Base-by-base conservation (phyloP, 495 filamentous ascomycete species). In the Acidiella bohemica region DNA sequence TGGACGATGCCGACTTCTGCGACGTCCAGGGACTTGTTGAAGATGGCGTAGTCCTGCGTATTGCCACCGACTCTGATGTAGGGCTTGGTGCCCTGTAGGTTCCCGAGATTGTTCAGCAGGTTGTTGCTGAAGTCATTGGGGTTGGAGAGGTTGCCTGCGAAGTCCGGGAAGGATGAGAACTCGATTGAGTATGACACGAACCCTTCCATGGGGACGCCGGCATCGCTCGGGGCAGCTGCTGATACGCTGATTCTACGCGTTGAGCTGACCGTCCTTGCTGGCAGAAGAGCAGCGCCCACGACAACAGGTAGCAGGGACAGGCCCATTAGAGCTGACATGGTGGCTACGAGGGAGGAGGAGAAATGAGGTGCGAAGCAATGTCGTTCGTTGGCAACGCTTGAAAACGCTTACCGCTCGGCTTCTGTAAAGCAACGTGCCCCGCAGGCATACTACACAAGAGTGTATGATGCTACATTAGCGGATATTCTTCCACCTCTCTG, bases 131-230 rank as follows among this genome's bases (percentile, higher is more conserved):
- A 76, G 1, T 54, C 61, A 50, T 78, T 78, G 11, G 73, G 73
- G 8, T 44, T 32, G 5, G 66, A 62, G 14, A 39, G 32, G 38
- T 54, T 66, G 58, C 73, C 73, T 17, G 73, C 72, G 49, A 70
- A 77, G 42, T 77, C 73, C 0, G 74, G 74, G 46, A 76, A 77
- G 37, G 64, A 75, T 1, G 70, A 58, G 34, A 75, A 71, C 53
- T 78, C 72, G 46, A 78, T 74, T 5, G 69, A 73, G 51, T 62
- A 77, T 41, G 68, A 70, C 31, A 76, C 65, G 47, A 73, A 77
- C 16, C 62, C 58, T 29, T 72, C 65, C 11, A 61, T 23, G 5
- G 69, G 61, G 3, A 59, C 51, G 36, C 59, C 63, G 24, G 59
- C 6, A 8, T 7, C 6, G 7, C 8, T 7, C 7, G 30, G 33